A percentile compares a stretch with the other conserved stretches of the same genome.
These are phyloP conservation scores for Fusarium hainanense DNA, from an alignment of 2,329 filamentous ascomycete genomes.

Conservation along the genomic window DNA sequence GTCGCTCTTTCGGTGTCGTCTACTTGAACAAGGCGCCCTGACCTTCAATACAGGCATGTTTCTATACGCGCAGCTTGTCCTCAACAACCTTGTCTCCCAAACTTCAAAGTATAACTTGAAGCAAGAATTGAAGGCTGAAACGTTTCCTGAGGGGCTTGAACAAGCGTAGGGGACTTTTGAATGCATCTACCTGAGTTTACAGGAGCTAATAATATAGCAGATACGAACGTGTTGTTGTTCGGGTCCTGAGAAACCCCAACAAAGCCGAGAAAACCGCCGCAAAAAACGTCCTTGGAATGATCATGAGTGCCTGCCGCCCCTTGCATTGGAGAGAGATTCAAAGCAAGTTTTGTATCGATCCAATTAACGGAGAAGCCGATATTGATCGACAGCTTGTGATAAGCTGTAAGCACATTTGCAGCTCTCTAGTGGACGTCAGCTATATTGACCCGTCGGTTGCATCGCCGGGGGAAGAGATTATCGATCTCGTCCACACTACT, in stretches of 20 bases:
- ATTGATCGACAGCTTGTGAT: neutral
- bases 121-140: neutral
- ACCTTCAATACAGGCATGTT: neutral
- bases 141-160: neutral
- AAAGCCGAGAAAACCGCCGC: neutral
- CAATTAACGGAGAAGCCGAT: neutral
- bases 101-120: neutral
- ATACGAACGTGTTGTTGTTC: neutral
- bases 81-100: neutral
- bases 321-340: neutral
- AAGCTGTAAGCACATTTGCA: neutral
- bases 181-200: accelerated
- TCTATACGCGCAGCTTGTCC: neutral
- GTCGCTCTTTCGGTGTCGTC: accelerated
- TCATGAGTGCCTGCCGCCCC: neutral
- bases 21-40: accelerated
- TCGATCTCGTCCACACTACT: neutral
- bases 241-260: neutral
- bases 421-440: neutral
- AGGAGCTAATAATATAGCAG: accelerated
- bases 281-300: neutral
- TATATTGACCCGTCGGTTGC: neutral
- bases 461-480: neutral
- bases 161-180: neutral
- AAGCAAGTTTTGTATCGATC: neutral